These are phyloP conservation scores for Colletotrichum navitas DNA, from an alignment of 2,329 filamentous ascomycete species.

Conservation along the genomic window DNA sequence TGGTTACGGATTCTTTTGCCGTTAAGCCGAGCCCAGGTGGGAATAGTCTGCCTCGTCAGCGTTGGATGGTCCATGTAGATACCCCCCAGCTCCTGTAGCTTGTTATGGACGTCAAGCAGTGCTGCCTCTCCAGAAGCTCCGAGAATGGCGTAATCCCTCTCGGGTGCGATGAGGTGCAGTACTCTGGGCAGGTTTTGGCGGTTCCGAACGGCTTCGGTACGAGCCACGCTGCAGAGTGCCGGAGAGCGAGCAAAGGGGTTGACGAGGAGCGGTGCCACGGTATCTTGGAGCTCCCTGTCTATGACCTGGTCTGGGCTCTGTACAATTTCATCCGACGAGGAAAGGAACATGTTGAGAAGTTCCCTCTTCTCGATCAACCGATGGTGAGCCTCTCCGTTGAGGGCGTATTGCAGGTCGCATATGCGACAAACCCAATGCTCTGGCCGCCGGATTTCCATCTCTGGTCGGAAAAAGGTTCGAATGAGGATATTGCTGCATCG, in stretches of 20 bases:
- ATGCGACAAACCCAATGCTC: slow-evolving; percentile 21
- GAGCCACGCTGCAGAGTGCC: neutral
- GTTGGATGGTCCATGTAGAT: slow-evolving; percentile 5
- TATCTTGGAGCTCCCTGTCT: neutral
- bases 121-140: slow-evolving; percentile 8
- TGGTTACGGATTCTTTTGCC: neutral
- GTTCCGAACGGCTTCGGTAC: neutral
- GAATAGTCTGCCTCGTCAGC: neutral
- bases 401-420: slow-evolving; percentile 5
- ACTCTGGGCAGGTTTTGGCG: slow-evolving; percentile 1
- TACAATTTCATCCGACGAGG: neutral
- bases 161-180: neutral
- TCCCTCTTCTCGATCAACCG: slow-evolving; percentile 11
- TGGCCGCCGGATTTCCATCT: neutral
- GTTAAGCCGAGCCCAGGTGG: neutral
- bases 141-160: slow-evolving; percentile 2
- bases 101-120: neutral
- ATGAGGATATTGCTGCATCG: slow-evolving; percentile 12
- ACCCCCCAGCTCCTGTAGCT: neutral
- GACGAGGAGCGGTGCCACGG: slow-evolving; percentile 6
- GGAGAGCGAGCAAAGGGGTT: slow-evolving; percentile 19
- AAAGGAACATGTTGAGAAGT: neutral
- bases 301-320: neutral
- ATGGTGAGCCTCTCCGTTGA: slow-evolving; percentile 22
- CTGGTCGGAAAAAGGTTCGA: slow-evolving; percentile 9